Evolutionary conservation across 2,329 filamentous ascomycete genomes (phyloP).

Genomic region (Dactylellina haptotyla): DNA sequence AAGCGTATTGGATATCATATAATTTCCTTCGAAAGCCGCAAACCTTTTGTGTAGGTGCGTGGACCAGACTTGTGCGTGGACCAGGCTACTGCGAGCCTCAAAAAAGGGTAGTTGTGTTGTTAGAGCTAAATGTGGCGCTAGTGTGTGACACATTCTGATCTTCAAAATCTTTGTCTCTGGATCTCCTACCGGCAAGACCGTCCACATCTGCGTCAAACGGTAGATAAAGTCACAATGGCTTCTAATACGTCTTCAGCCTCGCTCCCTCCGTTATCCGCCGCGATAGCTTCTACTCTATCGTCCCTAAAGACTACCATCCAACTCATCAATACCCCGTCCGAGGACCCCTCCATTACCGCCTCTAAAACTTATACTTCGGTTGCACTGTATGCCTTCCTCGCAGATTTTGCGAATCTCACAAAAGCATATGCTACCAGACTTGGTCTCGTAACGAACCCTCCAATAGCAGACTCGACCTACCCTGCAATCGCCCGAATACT

Average conservation of each 20-base stretch:
- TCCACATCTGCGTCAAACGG: background rate
- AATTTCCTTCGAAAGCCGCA: too few species aligned
- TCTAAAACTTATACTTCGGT: constrained; percentile 29
- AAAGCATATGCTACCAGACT: constrained; percentile 48
- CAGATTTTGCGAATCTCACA: constrained; percentile 48
- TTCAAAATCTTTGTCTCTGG: constrained; percentile 1
- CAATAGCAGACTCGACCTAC: constrained; percentile 34
- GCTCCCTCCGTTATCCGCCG: constrained; percentile 23
- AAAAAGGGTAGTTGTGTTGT: too few species aligned
- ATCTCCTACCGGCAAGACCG: background rate
- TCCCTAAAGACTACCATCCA: constrained; percentile 26
- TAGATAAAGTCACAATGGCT: constrained; percentile 27
- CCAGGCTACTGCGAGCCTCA: too few species aligned
- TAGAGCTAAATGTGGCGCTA: constrained; percentile 7
- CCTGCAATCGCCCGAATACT: constrained; percentile 43
- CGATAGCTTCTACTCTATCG: constrained; percentile 23
- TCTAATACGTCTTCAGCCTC: constrained; percentile 4
- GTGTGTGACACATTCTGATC: constrained; percentile 17
- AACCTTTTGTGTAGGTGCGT: too few species aligned
- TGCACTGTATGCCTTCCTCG: constrained; percentile 44
- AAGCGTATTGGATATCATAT: too few species aligned
- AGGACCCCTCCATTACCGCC: constrained; percentile 12
- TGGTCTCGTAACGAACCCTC: constrained; percentile 39
- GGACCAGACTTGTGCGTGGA: too few species aligned
- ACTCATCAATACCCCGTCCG: constrained; percentile 28